A percentile compares a stretch with the other conserved stretches of the same genome.
Conservation (phyloP, 805 yeast genomes). For the Nakazawaea holstii region DNA sequence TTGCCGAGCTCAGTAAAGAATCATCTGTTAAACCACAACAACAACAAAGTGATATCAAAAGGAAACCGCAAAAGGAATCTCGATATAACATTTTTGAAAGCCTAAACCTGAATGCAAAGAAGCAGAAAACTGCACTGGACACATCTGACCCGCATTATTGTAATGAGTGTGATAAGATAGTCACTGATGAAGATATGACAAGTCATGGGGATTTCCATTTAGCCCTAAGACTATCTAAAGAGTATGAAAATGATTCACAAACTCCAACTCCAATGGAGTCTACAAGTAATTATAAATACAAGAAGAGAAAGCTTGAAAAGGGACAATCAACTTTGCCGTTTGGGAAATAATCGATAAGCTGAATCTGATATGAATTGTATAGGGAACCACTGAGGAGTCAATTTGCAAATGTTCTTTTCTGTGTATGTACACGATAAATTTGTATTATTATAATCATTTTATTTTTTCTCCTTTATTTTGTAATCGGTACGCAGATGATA, state of each 20-base stretch:
- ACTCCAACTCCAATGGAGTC: background rate
- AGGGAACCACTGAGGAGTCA: no score
- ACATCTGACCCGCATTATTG: conserved; percentile 1
- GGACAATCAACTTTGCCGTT: conserved; percentile 12
- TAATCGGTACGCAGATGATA: no score
- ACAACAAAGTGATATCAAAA: background rate
- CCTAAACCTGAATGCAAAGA: background rate
- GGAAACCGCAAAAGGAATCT: background rate
- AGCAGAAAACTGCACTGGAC: background rate
- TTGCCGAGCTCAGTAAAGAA: conserved; percentile 3
- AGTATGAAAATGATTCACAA: background rate
- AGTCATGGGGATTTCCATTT: conserved; percentile 12
- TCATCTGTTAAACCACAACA: background rate
- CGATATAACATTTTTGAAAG: background rate
- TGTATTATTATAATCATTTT: no score
- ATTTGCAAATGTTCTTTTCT: no score
- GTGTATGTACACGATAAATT: background rate
- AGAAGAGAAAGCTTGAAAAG: conserved; percentile 6
- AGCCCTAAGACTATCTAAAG: conserved; percentile 9
- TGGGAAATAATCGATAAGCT: background rate
- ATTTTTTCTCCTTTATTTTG: no score
- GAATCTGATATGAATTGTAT: no score
- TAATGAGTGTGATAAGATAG: conserved; percentile 1
- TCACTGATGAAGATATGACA: conserved; percentile 6
- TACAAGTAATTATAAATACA: background rate